Evolutionary conservation across 192 early-diverging fungal species (phyloP).

Genomic region (Rhizoclosmatium globosum): DNA sequence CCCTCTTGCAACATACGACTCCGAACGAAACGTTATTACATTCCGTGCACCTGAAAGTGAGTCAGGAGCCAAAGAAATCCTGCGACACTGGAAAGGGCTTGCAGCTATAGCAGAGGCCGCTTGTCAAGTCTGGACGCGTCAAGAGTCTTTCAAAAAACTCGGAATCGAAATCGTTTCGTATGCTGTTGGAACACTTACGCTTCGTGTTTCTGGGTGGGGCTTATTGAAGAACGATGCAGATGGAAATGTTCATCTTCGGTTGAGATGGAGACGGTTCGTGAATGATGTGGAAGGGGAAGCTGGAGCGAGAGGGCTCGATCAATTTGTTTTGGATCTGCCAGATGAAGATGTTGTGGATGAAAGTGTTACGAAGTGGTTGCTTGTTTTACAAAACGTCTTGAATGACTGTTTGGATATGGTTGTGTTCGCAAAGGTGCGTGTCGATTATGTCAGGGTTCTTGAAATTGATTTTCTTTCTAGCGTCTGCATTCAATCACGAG

Average conservation of each 20-base stretch:
- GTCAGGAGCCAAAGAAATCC: slow-evolving; percentile 16
- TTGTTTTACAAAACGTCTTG: slow-evolving; percentile 4
- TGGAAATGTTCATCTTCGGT: not conserved
- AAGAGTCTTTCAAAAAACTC: slow-evolving; percentile 16
- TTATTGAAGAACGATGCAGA: not conserved
- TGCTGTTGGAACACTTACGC: slow-evolving; percentile 9
- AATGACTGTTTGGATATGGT: slow-evolving; percentile 36
- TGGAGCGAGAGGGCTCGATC: slow-evolving; percentile 12
- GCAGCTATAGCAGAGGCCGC: slow-evolving; percentile 27
- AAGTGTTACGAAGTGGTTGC: not conserved
- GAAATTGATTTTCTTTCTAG: not conserved
- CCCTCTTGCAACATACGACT: not conserved
- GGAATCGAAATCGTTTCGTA: slow-evolving; percentile 21
- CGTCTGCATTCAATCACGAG: slow-evolving; percentile 8
- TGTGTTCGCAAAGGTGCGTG: slow-evolving; percentile 26
- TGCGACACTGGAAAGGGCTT: slow-evolving; percentile 30
- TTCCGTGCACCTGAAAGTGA: slow-evolving; percentile 8
- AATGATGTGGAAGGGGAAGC: not conserved
- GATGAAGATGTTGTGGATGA: slow-evolving; percentile 6
- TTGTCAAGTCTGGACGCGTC: slow-evolving; percentile 25
- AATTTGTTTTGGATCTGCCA: slow-evolving; percentile 19
- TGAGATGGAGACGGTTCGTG: slow-evolving; percentile 32
- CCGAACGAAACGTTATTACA: not conserved
- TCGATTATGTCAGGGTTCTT: not conserved
- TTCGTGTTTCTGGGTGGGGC: slow-evolving; percentile 11